phyloP scores from a whole-genome alignment of 1,139 yeast genomes.

The Magnusiomyces ingens region DNA sequence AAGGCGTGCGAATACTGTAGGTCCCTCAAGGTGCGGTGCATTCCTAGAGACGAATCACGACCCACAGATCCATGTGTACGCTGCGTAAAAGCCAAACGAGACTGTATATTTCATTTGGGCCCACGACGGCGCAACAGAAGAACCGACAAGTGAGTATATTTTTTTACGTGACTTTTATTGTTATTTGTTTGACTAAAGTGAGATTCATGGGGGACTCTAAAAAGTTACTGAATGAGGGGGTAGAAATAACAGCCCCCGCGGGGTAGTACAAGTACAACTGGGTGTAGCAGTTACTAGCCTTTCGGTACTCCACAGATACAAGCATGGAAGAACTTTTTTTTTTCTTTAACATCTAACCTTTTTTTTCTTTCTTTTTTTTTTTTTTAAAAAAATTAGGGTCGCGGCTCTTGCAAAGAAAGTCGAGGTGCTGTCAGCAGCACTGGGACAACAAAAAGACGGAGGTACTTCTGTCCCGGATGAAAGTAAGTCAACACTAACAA shows the following conservation, averaged over 20 bases:
- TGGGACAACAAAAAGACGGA: conserved; percentile 11
- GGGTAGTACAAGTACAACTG: no score
- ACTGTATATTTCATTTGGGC: conserved; percentile 62
- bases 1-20: conserved; percentile 81
- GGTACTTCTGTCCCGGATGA: no score
- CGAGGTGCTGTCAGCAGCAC: conserved; percentile 28
- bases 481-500: no score
- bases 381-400: conserved; percentile 22
- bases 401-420: conserved; percentile 34
- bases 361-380: neutral
- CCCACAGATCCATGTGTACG: conserved; percentile 66
- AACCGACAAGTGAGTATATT: conserved; percentile 26
- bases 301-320: neutral
- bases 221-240: no score
- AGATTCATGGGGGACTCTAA: no score
- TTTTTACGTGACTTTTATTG: neutral
- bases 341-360: neutral
- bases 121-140: conserved; percentile 48
- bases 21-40: conserved; percentile 71
- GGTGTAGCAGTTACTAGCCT: no score
- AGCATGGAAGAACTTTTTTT: neutral
- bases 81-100: conserved; percentile 56
- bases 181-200: no score
- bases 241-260: no score
- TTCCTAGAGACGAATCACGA: conserved; percentile 55